Evolutionary conservation across 2,329 filamentous ascomycete species (phyloP).

Genomic region (Rutstroemia sydowiana): DNA sequence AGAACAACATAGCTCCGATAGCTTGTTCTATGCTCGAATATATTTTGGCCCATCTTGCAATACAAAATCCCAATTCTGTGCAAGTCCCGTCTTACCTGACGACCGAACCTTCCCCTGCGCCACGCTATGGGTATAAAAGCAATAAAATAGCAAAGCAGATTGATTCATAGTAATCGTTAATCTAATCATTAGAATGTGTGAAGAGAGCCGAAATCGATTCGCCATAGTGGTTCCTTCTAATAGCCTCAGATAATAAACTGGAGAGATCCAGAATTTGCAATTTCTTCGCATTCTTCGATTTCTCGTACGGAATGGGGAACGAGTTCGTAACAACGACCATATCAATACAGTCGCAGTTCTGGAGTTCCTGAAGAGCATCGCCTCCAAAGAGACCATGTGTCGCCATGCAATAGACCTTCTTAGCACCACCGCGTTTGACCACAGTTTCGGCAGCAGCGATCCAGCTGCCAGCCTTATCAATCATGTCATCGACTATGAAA

Average conservation of each 20-base stretch:
- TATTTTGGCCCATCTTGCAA: constrained; percentile 8
- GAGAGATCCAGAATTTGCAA: constrained; percentile 85
- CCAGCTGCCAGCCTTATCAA: constrained; percentile 95
- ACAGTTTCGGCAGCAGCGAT: constrained; percentile 96
- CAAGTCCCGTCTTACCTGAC: not conserved
- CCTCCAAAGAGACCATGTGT: constrained; percentile 92
- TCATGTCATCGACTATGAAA: constrained; percentile 97
- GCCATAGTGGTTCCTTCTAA: constrained; percentile 92
- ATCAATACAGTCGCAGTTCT: constrained; percentile 88
- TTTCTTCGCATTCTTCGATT: constrained; percentile 66
- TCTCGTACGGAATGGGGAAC: constrained; percentile 78
- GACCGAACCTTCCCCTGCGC: constrained; percentile 17
- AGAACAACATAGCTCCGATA: not conserved
- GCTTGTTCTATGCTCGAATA: not conserved
- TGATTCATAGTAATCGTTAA: constrained; percentile 28
- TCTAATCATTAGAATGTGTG: constrained; percentile 23
- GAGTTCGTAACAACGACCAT: constrained; percentile 94
- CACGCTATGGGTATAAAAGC: constrained; percentile 20
- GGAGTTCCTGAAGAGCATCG: constrained; percentile 82
- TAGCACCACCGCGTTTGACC: constrained; percentile 84
- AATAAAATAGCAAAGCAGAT: constrained; percentile 36
- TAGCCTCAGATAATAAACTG: constrained; percentile 81
- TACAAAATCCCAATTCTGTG: constrained; percentile 9
- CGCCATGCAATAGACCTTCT: constrained; percentile 94
- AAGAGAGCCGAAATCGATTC: constrained; percentile 55